These are phyloP conservation scores for Brasenia schreberi DNA, from an alignment of 164 flowering plant species.

Conservation along the genomic window DNA sequence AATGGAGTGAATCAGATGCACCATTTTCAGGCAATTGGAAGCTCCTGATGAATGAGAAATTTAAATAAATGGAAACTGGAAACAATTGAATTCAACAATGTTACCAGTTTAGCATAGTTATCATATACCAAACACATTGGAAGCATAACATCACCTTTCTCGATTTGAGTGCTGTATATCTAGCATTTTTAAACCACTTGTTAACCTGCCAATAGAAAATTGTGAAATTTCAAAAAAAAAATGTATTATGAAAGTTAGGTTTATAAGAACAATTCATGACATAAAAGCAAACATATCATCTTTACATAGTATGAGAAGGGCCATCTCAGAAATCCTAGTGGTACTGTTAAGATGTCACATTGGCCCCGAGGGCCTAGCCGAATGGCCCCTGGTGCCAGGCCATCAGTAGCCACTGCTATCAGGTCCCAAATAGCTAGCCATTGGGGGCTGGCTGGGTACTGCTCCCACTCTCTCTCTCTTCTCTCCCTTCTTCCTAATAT, in stretches of 20 bases:
- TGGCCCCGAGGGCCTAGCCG: no score
- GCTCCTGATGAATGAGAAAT: not conserved
- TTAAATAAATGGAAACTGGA: no score
- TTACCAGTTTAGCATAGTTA: not conserved
- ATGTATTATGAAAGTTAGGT: not conserved
- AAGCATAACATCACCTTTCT: conserved; percentile 48
- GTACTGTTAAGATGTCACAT: no score
- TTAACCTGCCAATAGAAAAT: conserved; percentile 36
- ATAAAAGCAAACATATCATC: not conserved
- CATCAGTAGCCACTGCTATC: no score
- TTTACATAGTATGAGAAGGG: no score
- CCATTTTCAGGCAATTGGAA: not conserved
- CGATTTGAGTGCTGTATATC: conserved; percentile 59
- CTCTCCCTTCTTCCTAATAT: no score
- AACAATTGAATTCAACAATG: not conserved
- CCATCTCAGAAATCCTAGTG: no score
- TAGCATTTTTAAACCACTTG: conserved; percentile 97
- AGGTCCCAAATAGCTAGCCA: no score
- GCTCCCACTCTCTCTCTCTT: no score
- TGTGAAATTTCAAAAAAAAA: not conserved
- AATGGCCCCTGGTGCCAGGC: no score
- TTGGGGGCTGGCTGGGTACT: no score
- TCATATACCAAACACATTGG: not conserved
- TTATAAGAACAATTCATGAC: not conserved
- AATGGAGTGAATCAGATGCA: not conserved